Evolutionary conservation across 306 rosid species (phyloP).

Genomic region (Cucumis melo): DNA sequence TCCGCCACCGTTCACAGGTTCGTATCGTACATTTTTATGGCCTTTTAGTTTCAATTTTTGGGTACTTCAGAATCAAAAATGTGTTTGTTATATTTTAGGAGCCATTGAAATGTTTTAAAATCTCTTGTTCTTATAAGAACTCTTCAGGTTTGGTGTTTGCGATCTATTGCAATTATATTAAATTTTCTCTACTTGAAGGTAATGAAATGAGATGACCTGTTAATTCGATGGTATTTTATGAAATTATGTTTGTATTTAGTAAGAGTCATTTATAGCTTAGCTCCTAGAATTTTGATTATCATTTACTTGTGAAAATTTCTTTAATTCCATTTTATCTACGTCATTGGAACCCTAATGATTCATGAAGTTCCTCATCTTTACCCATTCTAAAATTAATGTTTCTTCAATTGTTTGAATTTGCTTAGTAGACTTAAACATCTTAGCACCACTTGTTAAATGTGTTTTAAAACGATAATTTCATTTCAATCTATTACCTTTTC

Average conservation of each 20-base stretch:
- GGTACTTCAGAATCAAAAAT: too few species aligned
- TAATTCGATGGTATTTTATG: background rate
- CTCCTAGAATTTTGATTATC: background rate
- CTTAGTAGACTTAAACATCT: background rate
- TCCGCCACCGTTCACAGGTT: too few species aligned
- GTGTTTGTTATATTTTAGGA: too few species aligned
- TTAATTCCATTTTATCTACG: background rate
- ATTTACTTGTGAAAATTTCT: background rate
- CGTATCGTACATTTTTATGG: too few species aligned
- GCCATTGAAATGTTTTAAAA: too few species aligned
- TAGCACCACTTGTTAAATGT: background rate
- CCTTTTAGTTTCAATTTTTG: too few species aligned
- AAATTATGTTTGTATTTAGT: background rate
- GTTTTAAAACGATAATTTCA: background rate
- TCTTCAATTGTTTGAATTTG: background rate
- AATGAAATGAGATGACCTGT: background rate
- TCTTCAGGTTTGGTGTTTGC: constrained; percentile 37
- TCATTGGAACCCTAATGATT: background rate
- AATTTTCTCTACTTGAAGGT: background rate
- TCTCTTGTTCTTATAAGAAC: constrained; percentile 44
- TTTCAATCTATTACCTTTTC: background rate
- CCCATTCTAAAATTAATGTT: background rate
- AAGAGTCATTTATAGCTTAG: background rate
- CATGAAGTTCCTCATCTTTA: background rate
- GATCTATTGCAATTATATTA: background rate